These are phyloP conservation scores for Thraustochytrium striatum DNA, from an alignment of 352 stramenopile genomes.

Conservation along the genomic window DNA sequence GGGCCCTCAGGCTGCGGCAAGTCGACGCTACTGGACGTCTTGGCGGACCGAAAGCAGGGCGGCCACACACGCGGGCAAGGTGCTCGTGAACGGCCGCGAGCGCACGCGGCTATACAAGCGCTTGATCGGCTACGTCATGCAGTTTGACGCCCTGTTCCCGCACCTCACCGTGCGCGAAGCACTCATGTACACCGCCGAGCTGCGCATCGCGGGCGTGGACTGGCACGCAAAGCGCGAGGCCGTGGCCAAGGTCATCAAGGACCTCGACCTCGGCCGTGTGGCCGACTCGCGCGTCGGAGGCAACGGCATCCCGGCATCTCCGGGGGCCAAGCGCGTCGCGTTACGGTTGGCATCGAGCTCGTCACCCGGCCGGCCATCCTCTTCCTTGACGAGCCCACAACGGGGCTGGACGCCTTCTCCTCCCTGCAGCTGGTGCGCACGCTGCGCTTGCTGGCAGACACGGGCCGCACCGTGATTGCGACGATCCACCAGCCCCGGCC, in stretches of 20 bases:
- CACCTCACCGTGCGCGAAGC: constrained; percentile 33
- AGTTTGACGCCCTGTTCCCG: constrained; percentile 60
- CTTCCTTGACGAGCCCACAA: constrained; percentile 53
- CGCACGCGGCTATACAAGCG: constrained; percentile 71
- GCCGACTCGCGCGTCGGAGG: constrained; percentile 62
- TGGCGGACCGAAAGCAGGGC: constrained; percentile 76
- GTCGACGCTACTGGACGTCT: constrained; percentile 88
- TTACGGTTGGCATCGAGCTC: constrained; percentile 51
- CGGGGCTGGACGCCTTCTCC: constrained; percentile 55
- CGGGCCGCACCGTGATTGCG: constrained; percentile 66
- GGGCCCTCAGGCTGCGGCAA: constrained; percentile 75
- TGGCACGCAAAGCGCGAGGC: constrained; percentile 48
- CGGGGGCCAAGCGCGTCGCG: constrained; percentile 41
- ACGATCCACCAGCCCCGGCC: constrained; percentile 67
- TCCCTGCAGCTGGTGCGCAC: constrained; percentile 70
- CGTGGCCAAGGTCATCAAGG: constrained; percentile 59
- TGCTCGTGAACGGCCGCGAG: constrained; percentile 54
- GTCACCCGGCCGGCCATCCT: constrained; percentile 49
- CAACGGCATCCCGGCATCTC: constrained; percentile 34
- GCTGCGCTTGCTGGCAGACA: constrained; percentile 65
- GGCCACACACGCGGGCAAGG: constrained; percentile 68
- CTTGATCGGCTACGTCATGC: constrained; percentile 83
- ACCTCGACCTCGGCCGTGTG: constrained; percentile 59
- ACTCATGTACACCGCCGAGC: constrained; percentile 42
- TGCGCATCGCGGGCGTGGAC: neutral